Conservation (phyloP, 1,284 basidiomycete genomes). For the Rhodotorula glutinis region DNA sequence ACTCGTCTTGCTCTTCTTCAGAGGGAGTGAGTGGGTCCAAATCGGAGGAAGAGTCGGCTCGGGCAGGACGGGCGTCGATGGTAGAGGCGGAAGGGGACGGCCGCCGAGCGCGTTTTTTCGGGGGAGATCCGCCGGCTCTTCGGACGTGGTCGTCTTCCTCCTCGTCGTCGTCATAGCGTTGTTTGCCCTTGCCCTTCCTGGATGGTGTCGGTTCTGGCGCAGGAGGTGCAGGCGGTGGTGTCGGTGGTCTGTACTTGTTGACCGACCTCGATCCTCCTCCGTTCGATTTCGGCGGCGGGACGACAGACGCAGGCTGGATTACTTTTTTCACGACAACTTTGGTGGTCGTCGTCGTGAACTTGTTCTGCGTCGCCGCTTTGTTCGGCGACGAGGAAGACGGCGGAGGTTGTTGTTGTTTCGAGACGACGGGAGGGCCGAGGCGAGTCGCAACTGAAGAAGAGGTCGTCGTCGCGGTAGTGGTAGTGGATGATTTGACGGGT, state of each 20-base stretch:
- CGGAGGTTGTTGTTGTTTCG: too few species aligned
- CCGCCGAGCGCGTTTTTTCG: background rate
- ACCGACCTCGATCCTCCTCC: background rate
- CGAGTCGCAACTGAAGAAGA: too few species aligned
- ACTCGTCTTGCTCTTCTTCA: constrained; percentile 16
- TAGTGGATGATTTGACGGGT: too few species aligned
- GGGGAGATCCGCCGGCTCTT: background rate
- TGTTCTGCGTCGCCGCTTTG: too few species aligned
- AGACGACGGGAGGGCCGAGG: too few species aligned
- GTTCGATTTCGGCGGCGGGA: background rate
- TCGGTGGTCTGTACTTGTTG: background rate
- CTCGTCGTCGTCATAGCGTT: background rate
- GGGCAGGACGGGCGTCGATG: background rate
- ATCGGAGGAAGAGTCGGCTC: background rate
- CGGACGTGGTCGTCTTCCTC: background rate
- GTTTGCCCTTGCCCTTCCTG: background rate
- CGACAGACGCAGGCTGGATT: background rate
- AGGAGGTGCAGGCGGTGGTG: background rate
- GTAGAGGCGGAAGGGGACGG: background rate
- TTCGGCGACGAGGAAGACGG: too few species aligned
- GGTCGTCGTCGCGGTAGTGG: background rate
- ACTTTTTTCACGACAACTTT: background rate
- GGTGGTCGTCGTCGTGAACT: background rate
- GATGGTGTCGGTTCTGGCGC: background rate
- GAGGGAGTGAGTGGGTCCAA: constrained; percentile 9